These are phyloP conservation scores for Groenewaldozyma auringiensis DNA, from an alignment of 1,139 yeast genomes.

Conservation along the genomic window DNA sequence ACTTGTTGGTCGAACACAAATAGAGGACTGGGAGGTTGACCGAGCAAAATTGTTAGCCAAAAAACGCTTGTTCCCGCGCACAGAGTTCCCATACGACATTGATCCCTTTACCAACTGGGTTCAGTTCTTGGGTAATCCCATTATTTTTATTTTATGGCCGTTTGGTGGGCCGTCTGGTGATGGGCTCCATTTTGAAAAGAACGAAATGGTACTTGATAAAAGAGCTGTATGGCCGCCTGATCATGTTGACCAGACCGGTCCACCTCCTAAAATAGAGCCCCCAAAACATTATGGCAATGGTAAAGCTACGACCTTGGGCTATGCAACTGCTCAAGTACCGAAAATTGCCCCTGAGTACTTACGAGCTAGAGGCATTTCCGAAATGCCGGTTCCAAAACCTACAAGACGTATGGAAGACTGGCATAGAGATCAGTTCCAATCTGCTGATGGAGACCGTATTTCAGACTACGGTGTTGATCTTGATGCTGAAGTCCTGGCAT, in stretches of 20 bases:
- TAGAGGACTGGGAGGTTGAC: conserved; percentile 89
- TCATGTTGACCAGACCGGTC: conserved; percentile 46
- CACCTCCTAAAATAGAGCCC: conserved; percentile 18
- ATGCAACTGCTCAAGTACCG: conserved; percentile 1
- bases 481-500: conserved; percentile 31
- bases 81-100: conserved; percentile 73
- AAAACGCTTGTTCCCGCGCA: conserved; percentile 24
- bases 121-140: conserved; percentile 31
- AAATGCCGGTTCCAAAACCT: not conserved
- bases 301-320: conserved; percentile 3
- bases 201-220: conserved; percentile 48
- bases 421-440: conserved; percentile 55
- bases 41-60: conserved; percentile 61
- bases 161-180: conserved; percentile 53
- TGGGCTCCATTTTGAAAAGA: conserved; percentile 47
- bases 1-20: conserved; percentile 75
- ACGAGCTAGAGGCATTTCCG: not conserved
- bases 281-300: conserved; percentile 3
- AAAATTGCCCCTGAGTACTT: conserved; percentile 13
- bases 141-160: conserved; percentile 54
- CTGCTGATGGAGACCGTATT: conserved; percentile 72
- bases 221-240: conserved; percentile 71
- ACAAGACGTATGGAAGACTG: conserved; percentile 24
- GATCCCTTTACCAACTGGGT: conserved; percentile 47
- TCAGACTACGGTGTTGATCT: conserved; percentile 84